Base-by-base conservation (phyloP, 176 grass and related monocot species). In the Lolium rigidum region DNA sequence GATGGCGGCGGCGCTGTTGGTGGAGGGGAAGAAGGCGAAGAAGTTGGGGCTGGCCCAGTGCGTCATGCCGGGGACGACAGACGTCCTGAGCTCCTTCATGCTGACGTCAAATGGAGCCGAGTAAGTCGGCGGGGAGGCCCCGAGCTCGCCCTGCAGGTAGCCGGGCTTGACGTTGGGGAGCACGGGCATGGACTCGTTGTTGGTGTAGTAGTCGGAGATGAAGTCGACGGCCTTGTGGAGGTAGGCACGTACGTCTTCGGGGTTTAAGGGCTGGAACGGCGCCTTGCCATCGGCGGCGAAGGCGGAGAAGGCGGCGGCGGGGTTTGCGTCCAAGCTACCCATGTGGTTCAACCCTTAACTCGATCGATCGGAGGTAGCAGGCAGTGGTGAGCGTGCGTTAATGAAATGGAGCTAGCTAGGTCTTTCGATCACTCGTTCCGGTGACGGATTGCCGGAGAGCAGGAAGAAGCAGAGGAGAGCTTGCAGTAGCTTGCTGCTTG, bases 41-140 rank as follows among this genome's bases (percentile, higher is more conserved):
- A 74, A 74, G 71, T 74, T 74, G 71, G 71, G 71, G 46, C 71
- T 74, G 3, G 71, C 71, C 71, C 71, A 74, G 22, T 74, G 71
- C 71, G 71, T 74, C 71, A 51, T 74, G 46, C 71, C 46, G 12
- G 71, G 71, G 13, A 74, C 71, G 13, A 74, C 71, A 3, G 71
- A 74, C 6, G 71, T 74, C 71, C 46, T 74, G 71, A 74, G 71
- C 21, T 74, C 71, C 71, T 74, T 51, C 71, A 74, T 74, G 6
- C 46, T 51, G 46, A 74, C 46, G 6, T 74, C 71, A 7, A 74
- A 74, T 0, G 71, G 46, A 15, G 71, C 44, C 1, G 71, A 51
- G 46, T 74, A 51, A 0, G 44, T 74, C 0, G 71, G 71, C 44
- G 71, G 71, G 46, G 46, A 74, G 0, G 71, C 71, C 13, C 6